Conservation (phyloP, 768 basidiomycete species). For the Mycena venus region DNA sequence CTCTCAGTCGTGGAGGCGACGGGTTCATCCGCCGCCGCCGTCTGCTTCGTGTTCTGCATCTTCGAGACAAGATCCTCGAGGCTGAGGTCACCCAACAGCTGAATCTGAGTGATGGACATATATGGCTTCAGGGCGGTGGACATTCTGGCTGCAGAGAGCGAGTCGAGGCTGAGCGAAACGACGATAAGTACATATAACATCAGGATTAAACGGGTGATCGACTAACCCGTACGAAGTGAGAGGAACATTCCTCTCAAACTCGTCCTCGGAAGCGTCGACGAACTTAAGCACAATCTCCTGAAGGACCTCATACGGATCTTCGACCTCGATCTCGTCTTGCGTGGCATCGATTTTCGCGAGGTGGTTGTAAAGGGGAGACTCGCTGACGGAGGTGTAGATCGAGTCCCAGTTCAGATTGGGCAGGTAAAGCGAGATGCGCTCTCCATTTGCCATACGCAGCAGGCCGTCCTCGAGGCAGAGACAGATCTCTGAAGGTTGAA, state of each 20-base stretch:
- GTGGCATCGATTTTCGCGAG: not conserved
- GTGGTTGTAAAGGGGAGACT: not conserved
- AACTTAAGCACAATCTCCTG: not conserved
- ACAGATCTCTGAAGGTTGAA: conserved; percentile 38
- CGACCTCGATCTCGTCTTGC: conserved; percentile 39
- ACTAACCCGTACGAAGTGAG: conserved; percentile 46
- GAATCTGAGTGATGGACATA: not conserved
- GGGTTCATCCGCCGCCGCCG: not conserved
- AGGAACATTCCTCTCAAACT: conserved; percentile 52
- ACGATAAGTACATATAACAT: not conserved
- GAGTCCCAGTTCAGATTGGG: conserved; percentile 9
- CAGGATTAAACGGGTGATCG: not conserved
- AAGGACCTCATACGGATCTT: not conserved
- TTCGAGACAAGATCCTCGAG: not conserved
- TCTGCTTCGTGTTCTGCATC: not conserved
- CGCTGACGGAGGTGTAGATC: not conserved
- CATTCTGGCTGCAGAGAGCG: not conserved
- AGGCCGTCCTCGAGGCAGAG: conserved; percentile 33
- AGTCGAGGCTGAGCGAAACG: conserved; percentile 10
- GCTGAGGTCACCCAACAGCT: not conserved
- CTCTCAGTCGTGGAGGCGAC: not conserved
- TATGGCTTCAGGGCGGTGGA: not conserved
- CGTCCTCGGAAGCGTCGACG: conserved; percentile 42
- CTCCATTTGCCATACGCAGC: conserved; percentile 34
- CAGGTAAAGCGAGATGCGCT: not conserved